phyloP scores from a whole-genome alignment of 208 protist species.

The Wallacemonas rigidus region DNA sequence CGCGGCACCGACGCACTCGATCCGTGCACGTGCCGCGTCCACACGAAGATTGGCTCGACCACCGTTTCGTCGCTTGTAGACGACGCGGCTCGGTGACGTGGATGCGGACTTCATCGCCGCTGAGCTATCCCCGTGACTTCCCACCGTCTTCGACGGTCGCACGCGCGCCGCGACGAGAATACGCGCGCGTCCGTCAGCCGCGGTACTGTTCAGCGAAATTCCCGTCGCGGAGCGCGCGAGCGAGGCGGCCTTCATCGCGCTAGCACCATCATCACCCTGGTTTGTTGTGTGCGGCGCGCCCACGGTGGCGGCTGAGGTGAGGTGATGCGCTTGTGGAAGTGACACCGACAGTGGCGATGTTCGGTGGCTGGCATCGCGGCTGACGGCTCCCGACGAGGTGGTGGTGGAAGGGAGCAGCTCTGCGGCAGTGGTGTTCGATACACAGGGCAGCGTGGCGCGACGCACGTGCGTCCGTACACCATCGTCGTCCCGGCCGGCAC shows the following conservation, averaged over 20 bases:
- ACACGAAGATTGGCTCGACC: constrained; percentile 26
- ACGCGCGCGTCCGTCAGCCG: not conserved
- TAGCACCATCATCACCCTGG: no score
- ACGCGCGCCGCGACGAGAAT: constrained; percentile 52
- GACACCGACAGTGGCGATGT: not conserved
- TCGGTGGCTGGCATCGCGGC: not conserved
- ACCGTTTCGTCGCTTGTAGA: not conserved
- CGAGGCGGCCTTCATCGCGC: no score
- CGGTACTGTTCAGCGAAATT: not conserved
- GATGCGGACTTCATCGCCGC: not conserved
- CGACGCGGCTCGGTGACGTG: not conserved
- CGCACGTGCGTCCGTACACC: constrained; percentile 9
- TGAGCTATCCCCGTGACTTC: not conserved
- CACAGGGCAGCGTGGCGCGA: not conserved
- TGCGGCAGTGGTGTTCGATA: not conserved
- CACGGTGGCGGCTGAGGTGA: no score
- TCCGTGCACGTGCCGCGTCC: constrained; percentile 11
- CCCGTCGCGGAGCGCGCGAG: not conserved
- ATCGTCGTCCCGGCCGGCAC: not conserved
- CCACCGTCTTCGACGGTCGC: constrained; percentile 21
- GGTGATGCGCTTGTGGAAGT: not conserved
- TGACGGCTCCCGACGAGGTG: no score
- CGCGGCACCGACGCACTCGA: constrained; percentile 32
- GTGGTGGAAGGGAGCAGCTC: not conserved
- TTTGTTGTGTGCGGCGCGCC: no score